Percentiles rank a stretch among this genome's conserved stretches.
Conservation (phyloP, 1,284 basidiomycete species). For the Cystobasidium sp. region DNA sequence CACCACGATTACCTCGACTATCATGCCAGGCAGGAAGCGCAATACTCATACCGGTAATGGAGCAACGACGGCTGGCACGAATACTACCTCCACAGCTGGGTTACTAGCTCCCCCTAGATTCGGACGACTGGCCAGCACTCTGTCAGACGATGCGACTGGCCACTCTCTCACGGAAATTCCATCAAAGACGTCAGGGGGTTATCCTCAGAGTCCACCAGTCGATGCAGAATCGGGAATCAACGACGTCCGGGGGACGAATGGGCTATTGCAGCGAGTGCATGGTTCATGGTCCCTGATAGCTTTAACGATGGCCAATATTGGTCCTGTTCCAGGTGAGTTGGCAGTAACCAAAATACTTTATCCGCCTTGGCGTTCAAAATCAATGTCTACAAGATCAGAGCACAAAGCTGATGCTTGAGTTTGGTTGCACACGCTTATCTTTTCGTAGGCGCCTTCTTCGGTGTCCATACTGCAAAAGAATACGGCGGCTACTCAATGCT, state of each 20-base stretch:
- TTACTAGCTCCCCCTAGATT: background rate
- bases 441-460: constrained; percentile 48
- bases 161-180: constrained; percentile 6
- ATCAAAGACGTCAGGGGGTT: background rate
- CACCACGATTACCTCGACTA: constrained; percentile 37
- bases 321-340: constrained; percentile 35
- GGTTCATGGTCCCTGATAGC: constrained; percentile 35
- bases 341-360: background rate
- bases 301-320: constrained; percentile 32
- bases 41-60: constrained; percentile 4
- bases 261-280: constrained; percentile 24
- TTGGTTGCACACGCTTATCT: background rate
- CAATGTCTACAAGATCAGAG: background rate
- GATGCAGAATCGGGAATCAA: constrained; percentile 7
- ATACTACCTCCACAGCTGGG: constrained; percentile 2
- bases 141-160: background rate
- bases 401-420: background rate
- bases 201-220: background rate
- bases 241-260: constrained; percentile 16
- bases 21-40: constrained; percentile 17
- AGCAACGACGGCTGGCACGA: constrained; percentile 2
- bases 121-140: background rate
- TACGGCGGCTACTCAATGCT: constrained; percentile 52
- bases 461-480: constrained; percentile 50
- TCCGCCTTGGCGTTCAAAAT: background rate